Base-by-base conservation (phyloP, 2,329 filamentous ascomycete species). In the Alternaria panax region DNA sequence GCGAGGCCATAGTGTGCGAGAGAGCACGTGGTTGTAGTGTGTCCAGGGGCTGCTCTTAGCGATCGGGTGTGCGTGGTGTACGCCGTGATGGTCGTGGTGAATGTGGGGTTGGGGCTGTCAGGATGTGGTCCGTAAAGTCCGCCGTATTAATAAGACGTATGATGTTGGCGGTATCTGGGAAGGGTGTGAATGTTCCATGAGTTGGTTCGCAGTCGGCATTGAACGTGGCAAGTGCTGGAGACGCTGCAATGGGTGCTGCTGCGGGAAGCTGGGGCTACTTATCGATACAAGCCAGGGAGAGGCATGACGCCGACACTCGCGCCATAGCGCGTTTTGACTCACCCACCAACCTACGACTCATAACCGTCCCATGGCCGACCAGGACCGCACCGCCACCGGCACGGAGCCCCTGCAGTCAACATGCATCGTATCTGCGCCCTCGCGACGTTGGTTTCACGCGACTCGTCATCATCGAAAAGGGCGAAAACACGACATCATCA, bases 111-210 rank as follows among this genome's bases (percentile, higher is more conserved):
- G 50, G 36, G 9, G 32, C 32, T 64, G 63, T 72, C 70, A 71
- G 54, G 68, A 67, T 9, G 46, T 54, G 45, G 55, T 65, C 28
- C 56, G 63, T 64, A 62, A 32, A 59, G 52, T 65, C 58, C 67
- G 68, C 60, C 66, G 67, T 75, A 70, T 65, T 62, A 64, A 60
- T 66, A 66, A 57, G 58, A 61, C 66, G 67, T 63, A 54, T 55
- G 43, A 58, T 68, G 70, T 65, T 63, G 55, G 65, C 47, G 52
- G 59, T 65, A 73, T 63, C 59, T 59, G 65, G 42, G 61, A 59
- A 55, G 50, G 51, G 50, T 64, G 58, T 64, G 55, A 63, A 67
- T 68, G 55, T 74, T 76, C 75, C 75, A 78, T 77, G 70, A 67
- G 69, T 69, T 65, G 68, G 59, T 56, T 60, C 62, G 58, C 64